Base-by-base conservation (phyloP, 768 basidiomycete genomes). In the Russula emetica region DNA sequence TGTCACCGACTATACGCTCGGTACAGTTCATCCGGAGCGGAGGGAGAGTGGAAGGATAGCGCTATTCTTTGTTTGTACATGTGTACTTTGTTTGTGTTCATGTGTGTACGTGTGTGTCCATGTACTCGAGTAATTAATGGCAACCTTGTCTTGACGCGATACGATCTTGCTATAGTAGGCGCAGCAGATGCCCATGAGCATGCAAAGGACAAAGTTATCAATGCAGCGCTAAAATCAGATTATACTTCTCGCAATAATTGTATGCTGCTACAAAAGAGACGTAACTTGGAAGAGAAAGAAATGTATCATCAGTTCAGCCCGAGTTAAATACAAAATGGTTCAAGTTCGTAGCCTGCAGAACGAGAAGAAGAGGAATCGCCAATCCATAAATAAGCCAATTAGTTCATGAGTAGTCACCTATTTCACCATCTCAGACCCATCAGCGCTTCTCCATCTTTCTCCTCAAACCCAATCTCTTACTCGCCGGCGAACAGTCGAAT, bases 401-500 rank as follows among this genome's bases (percentile, higher is more conserved):
- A 44, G 45, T 47, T 47, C 45, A 47, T 10, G 22, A 22, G 5
- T 18, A 9, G 42, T 9, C 20, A 44, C 42, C 7, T 9, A 44
- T 20, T 44, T 22, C 44, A n/a, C 20, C 44, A 2, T 13, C 10
- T 13, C 11, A 13, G 10, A 11, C n/a, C 20, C 45, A 47, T 11
- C 10, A 11, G 24, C 8, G 10, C 10, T 22, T 3, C 11, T 22
- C 8, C 18, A 45, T 22, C 42, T 8, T 5, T 22, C 22, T 47
- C 45, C 24, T 22, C 22, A 47, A 47, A 22, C 22, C 45, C 22
- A 2, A 13, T 47, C 11, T 11, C 13, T 53, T 84, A 96, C 78
- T 95, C 94, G 66, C 94, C 92, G 30, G 90, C 90, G 73, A 97
- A 94, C 61, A 97, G 71, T 18, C 94, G 84, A 24, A 97, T 79